Evolutionary conservation across 148 eudicot species (phyloP), one percentile per base, ranked within the genome.

Genomic region (Tetragonia tetragonoides): DNA sequence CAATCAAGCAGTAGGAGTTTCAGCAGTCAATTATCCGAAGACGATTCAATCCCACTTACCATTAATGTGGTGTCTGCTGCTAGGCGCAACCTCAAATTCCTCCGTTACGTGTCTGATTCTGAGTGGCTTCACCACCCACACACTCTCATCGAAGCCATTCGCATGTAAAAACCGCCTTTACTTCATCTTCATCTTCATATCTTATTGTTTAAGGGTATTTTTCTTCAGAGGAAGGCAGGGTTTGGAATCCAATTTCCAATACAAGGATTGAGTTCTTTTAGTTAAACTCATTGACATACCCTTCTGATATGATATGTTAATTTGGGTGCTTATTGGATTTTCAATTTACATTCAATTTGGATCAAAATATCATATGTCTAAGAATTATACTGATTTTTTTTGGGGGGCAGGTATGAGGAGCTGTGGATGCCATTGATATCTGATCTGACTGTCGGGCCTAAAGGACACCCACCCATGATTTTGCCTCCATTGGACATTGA

Each of bases 381-480:
- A 28, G 34, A 28, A 28, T 28, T 28, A 28, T 28, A 28, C 34
- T 28, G 34, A 28, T 28, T 28, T 28, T 28, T 28, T 28, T 28
- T 28, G 34, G 44, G 53, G 18, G 66, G 73, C 78, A 95, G 99
- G 80, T 95, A 95, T 73, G 90, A 95, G 77, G 83, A 95, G 81
- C 85, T 95, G 16, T 95, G 99, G 99, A 90, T 95, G 97, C 99
- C 99, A 70, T 83, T 95, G 85, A 87, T 93, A 24, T 83, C 94
- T 82, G 90, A 93, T 81, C 84, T 90, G 59, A 81, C 81, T 34
- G 87, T 74, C 63, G 94, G 82, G 66, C 47, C 82, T 24, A 77
- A 64, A 39, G 81, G 83, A 24, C 69, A 59, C 40, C 89, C 94
- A 21, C 94, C 97, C 4, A 80, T 87, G 87, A 73, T 91, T 73